These are phyloP conservation scores for Phycomyces nitens DNA, from an alignment of 192 early-diverging fungal genomes.

Conservation along the genomic window DNA sequence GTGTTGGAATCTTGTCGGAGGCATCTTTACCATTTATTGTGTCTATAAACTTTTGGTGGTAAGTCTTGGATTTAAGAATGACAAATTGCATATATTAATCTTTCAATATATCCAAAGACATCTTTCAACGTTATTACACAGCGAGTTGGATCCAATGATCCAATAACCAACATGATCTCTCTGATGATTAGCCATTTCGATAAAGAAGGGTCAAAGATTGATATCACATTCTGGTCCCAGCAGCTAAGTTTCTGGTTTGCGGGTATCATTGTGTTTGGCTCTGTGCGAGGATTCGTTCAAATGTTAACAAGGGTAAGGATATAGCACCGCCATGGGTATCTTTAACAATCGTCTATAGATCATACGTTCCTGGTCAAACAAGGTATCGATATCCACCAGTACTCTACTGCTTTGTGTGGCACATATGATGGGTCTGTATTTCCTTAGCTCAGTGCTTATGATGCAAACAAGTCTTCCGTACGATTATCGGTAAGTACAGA, in stretches of 20 bases:
- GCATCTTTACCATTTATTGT: conserved; percentile 87
- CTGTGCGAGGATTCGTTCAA: conserved; percentile 84
- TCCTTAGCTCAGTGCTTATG: conserved; percentile 87
- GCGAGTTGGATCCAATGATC: conserved; percentile 72
- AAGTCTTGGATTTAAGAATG: conserved; percentile 4
- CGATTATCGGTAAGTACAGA: conserved; percentile 60
- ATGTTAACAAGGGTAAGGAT: conserved; percentile 67
- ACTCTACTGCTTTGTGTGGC: conserved; percentile 78
- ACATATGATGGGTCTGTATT: conserved; percentile 91
- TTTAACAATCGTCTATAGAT: conserved; percentile 42
- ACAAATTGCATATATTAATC: background rate
- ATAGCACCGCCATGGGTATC: background rate
- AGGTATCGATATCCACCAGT: conserved; percentile 61
- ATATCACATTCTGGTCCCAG: conserved; percentile 82
- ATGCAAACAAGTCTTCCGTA: conserved; percentile 85
- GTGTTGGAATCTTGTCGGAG: conserved; percentile 78
- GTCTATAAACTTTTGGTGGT: conserved; percentile 83
- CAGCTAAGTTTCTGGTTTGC: conserved; percentile 91
- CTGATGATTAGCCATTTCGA: conserved; percentile 61
- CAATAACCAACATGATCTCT: conserved; percentile 77
- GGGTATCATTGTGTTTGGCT: conserved; percentile 83
- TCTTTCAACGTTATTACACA: conserved; percentile 75
- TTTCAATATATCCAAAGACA: conserved; percentile 42
- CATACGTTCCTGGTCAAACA: conserved; percentile 61
- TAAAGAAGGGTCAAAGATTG: conserved; percentile 49